Evolutionary conservation across 2,329 filamentous ascomycete genomes (phyloP), one percentile per base, ranked within the genome.

Genomic region (Salinomyces thailandicus): DNA sequence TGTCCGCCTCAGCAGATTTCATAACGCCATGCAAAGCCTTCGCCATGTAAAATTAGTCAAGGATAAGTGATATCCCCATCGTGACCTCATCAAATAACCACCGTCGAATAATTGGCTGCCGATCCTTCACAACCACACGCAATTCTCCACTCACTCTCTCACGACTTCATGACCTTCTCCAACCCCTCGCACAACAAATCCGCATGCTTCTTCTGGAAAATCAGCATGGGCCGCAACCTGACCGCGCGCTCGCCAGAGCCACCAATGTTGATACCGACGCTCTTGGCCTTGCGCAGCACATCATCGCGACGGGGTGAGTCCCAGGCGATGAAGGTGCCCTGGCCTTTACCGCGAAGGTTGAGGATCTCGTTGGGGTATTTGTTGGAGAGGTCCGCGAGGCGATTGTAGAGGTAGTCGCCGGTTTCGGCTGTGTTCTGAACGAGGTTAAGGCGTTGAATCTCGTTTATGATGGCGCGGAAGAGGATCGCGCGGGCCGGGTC

Each of bases 261-360:
- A 43, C 86, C 87, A 57, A 94, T 83, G 65, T 94, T 94, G 58
- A 94, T 66, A 44, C 86, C 86, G 19, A 84, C 68, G 5, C 62
- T 66, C 77, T 93, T 94, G 45, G 81, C 84, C 66, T 75, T 79
- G 60, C 65, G 73, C 45, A 94, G 62, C 63, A 94, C 81, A 57
- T 81, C 75, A 57, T 94, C 85, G 41, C 86, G 72, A 51, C 76
- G 69, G 37, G 83, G 84, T 55, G 74, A 82, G 61, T 95, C 87
- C 69, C 86, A 95, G 34, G 87, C 86, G 56, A 95, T 85, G 61
- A 93, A 94, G 7, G 87, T 94, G 48, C 86, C 86, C 65, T 83
- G 81, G 33, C 81, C 81, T 68, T 93, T 84, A 36, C 86, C 87
- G 52, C 86, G 75, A 42, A 95, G 72, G 67, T 93, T 91, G 57